Percentiles rank a stretch among this genome's conserved stretches.
phyloP scores from a whole-genome alignment of 352 stramenopile species.

The Blastocystis sp. region DNA sequence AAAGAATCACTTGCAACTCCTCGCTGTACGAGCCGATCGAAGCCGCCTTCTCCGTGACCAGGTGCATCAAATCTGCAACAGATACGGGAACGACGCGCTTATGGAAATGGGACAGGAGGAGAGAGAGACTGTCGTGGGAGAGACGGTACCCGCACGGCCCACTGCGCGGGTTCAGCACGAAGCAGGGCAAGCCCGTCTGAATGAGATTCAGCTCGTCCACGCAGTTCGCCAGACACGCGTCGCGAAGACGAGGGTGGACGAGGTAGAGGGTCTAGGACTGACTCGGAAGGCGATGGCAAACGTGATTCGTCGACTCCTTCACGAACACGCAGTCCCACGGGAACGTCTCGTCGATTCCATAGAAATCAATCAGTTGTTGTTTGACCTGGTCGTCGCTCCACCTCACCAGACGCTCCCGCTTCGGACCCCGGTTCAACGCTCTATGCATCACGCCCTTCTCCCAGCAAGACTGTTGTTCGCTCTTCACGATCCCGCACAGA shows the following conservation, averaged over 20 bases:
- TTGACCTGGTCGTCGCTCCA: no score
- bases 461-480: constrained; percentile 45
- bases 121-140: constrained; percentile 84
- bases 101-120: constrained; percentile 85
- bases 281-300: not conserved
- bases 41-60: not conserved
- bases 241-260: not conserved
- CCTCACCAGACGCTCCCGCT: not conserved
- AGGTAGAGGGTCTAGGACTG: not conserved
- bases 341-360: constrained; percentile 32
- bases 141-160: constrained; percentile 84
- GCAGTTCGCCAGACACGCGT: not conserved
- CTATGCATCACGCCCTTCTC: not conserved
- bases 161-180: constrained; percentile 83
- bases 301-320: not conserved
- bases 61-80: not conserved
- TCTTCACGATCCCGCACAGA: constrained; percentile 66
- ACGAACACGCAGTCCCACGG: not conserved
- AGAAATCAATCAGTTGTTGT: not conserved
- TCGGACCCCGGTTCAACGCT: not conserved
- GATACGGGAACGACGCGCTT: constrained; percentile 79
- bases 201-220: not conserved
- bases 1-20: not conserved
- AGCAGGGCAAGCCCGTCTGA: constrained; percentile 85
- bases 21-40: not conserved